Evolutionary conservation across 129 eudicot genomes (phyloP).

Genomic region (Calendula officinalis): DNA sequence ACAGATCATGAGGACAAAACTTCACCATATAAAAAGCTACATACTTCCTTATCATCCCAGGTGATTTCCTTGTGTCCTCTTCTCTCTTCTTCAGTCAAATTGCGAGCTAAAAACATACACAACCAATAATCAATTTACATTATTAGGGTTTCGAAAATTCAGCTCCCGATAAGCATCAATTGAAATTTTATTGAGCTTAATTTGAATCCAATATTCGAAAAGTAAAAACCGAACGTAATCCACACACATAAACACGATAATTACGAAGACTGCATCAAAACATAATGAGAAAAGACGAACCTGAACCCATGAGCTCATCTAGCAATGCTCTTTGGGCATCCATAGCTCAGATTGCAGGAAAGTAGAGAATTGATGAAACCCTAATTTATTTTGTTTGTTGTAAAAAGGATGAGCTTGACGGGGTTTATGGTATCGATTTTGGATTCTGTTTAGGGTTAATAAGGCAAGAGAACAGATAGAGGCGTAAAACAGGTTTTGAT

Average conservation of each 20-base stretch:
- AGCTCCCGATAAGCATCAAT: background rate
- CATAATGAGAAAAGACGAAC: slow-evolving; percentile 25
- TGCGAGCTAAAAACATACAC: slow-evolving; percentile 57
- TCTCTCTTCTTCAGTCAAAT: slow-evolving; percentile 94
- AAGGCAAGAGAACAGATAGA: too few species aligned
- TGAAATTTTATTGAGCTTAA: background rate
- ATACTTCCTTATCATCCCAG: slow-evolving; percentile 97
- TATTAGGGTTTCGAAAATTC: slow-evolving; percentile 1
- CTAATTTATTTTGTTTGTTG: background rate
- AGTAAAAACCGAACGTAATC: background rate
- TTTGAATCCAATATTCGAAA: too few species aligned
- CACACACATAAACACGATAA: background rate
- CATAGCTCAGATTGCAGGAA: slow-evolving; percentile 40
- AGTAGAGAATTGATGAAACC: slow-evolving; percentile 11
- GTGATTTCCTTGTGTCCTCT: slow-evolving; percentile 77
- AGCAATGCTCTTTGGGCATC: slow-evolving; percentile 98
- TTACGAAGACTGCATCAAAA: background rate
- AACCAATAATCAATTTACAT: background rate
- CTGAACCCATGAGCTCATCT: slow-evolving; percentile 98
- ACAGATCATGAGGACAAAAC: slow-evolving; percentile 94
- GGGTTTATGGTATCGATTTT: too few species aligned
- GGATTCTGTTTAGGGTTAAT: too few species aligned
- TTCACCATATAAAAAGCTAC: slow-evolving; percentile 84
- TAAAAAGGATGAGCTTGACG: too few species aligned
- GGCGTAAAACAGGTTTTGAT: too few species aligned